These are phyloP conservation scores for Monosporascus ibericus DNA, from an alignment of 2,329 filamentous ascomycete genomes.

Conservation along the genomic window DNA sequence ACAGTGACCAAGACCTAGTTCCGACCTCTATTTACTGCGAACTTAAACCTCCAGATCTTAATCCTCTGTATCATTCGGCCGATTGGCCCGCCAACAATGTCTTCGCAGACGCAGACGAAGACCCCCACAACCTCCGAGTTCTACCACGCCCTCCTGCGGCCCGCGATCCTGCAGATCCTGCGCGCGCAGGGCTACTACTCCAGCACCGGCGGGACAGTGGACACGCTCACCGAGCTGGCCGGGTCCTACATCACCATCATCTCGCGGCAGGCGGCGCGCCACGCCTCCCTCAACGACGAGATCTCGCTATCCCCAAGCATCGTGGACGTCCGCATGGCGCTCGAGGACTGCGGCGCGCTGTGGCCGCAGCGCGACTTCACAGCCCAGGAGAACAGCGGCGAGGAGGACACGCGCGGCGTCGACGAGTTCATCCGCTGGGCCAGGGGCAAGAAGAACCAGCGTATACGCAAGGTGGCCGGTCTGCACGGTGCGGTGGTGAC, in stretches of 20 bases:
- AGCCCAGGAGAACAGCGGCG: constrained; percentile 62
- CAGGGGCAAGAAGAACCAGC: constrained; percentile 63
- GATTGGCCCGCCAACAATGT: constrained; percentile 9
- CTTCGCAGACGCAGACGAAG: constrained; percentile 16
- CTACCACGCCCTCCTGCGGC: constrained; percentile 71
- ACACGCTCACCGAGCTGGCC: constrained; percentile 81
- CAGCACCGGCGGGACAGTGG: constrained; percentile 73
- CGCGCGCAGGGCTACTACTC: constrained; percentile 86
- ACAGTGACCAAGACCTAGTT: neutral
- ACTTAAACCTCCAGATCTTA: neutral
- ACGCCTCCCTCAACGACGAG: constrained; percentile 63
- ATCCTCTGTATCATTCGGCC: neutral
- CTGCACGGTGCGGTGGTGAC: constrained; percentile 40
- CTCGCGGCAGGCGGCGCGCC: constrained; percentile 63
- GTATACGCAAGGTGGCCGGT: constrained; percentile 75
- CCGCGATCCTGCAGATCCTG: constrained; percentile 82
- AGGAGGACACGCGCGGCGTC: constrained; percentile 74
- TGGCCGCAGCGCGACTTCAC: constrained; percentile 59
- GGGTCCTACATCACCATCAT: constrained; percentile 74
- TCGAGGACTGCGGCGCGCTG: constrained; percentile 74
- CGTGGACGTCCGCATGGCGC: constrained; percentile 76
- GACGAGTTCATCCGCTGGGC: constrained; percentile 78
- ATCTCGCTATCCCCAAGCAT: constrained; percentile 58
- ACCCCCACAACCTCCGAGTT: constrained; percentile 17
- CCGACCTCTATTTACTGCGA: neutral